Evolutionary conservation across 352 stramenopile species (phyloP).

Genomic region (Globisporangium solare): DNA sequence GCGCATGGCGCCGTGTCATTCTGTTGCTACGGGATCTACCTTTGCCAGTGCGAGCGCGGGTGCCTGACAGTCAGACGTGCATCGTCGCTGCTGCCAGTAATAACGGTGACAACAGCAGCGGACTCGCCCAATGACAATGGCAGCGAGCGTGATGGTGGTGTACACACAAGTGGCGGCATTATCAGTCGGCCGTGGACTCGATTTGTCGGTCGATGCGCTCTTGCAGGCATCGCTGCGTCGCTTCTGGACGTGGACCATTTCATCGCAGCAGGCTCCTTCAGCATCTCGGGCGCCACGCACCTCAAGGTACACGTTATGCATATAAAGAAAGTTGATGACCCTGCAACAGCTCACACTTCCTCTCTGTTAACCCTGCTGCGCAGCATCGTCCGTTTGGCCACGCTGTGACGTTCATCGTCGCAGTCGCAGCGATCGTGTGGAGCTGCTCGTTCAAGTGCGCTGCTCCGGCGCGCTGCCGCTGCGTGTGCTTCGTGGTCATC

Average conservation of each 20-base stretch:
- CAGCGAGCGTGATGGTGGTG: not conserved
- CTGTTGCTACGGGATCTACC: conserved; percentile 57
- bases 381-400: conserved; percentile 58
- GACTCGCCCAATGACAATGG: no score
- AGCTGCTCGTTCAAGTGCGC: conserved; percentile 22
- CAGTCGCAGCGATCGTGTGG: conserved; percentile 32
- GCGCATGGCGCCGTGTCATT: conserved; percentile 52
- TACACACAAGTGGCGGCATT: not conserved
- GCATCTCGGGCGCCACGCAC: conserved; percentile 49
- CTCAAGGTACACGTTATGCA: conserved; percentile 18
- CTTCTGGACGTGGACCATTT: conserved; percentile 74
- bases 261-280: conserved; percentile 53
- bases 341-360: not conserved
- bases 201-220: conserved; percentile 37
- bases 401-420: conserved; percentile 60
- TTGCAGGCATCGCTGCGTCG: conserved; percentile 32
- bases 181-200: conserved; percentile 15
- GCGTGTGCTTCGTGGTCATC: conserved; percentile 51
- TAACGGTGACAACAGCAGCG: not conserved
- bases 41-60: conserved; percentile 27
- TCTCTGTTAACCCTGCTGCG: not conserved
- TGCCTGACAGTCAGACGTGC: not conserved
- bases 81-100: conserved; percentile 4
- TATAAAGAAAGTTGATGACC: not conserved
- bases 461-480: conserved; percentile 18